Evolutionary conservation across 768 basidiomycete genomes (phyloP).

Genomic region (Lactarius hengduanensis): DNA sequence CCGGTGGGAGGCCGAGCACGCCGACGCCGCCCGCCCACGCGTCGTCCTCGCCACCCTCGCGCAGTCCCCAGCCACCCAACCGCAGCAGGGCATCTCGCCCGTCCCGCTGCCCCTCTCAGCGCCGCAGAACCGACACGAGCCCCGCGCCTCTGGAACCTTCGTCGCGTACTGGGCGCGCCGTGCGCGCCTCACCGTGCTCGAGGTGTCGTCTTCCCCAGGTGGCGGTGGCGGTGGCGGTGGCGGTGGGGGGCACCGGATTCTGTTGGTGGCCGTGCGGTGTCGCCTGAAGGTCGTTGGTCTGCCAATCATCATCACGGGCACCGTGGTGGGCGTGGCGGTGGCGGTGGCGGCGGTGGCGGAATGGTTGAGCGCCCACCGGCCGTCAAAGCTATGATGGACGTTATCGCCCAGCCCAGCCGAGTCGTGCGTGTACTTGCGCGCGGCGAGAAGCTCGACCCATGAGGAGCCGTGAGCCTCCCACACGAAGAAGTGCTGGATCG

Average conservation of each 20-base stretch:
- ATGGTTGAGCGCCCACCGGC: constrained; percentile 78
- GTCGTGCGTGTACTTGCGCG: constrained; percentile 79
- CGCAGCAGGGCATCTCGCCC: constrained; percentile 41
- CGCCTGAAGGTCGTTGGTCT: constrained; percentile 34
- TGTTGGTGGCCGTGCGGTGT: constrained; percentile 24
- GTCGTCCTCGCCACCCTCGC: constrained; percentile 59
- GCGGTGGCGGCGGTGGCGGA: constrained; percentile 38
- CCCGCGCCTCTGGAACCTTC: constrained; percentile 60
- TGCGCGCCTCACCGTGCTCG: constrained; percentile 56
- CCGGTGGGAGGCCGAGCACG: constrained; percentile 67
- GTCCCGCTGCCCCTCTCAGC: constrained; percentile 65
- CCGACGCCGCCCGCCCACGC: constrained; percentile 41
- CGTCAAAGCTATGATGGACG: constrained; percentile 81
- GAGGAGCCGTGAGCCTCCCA: neutral
- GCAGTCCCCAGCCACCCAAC: constrained; percentile 17
- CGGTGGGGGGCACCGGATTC: constrained; percentile 6
- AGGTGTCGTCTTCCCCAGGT: constrained; percentile 43
- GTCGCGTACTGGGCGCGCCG: constrained; percentile 66
- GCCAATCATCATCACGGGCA: constrained; percentile 22
- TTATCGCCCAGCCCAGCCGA: constrained; percentile 67
- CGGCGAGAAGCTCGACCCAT: constrained; percentile 77
- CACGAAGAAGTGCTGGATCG: neutral
- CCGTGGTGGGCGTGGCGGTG: constrained; percentile 16
- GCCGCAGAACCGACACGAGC: constrained; percentile 56
- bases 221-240: constrained; percentile 19